phyloP scores from a whole-genome alignment of 805 yeast genomes.

The Candida hispaniensis region DNA sequence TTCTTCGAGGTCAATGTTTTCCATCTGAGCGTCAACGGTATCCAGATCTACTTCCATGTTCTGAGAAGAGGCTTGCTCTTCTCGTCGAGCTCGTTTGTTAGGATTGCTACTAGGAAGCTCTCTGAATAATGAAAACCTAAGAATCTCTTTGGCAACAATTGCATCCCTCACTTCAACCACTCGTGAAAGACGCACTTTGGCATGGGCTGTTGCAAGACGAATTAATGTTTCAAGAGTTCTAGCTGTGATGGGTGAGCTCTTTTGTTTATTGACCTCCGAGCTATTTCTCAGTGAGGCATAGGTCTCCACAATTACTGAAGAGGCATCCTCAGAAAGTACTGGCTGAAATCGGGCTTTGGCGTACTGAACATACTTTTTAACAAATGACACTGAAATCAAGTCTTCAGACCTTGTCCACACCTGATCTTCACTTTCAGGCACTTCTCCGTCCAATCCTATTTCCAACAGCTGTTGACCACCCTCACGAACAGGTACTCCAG shows the following conservation, averaged over 20 bases:
- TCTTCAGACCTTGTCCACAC: constrained; percentile 34
- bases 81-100: constrained; percentile 27
- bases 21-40: constrained; percentile 30
- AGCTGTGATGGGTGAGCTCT: constrained; percentile 93
- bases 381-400: constrained; percentile 67
- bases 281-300: constrained; percentile 78
- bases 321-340: constrained; percentile 62
- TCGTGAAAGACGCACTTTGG: constrained; percentile 80
- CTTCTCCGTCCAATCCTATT: constrained; percentile 59
- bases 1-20: constrained; percentile 44
- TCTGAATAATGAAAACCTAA: constrained; percentile 78
- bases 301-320: constrained; percentile 66
- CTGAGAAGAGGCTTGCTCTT: constrained; percentile 35
- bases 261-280: constrained; percentile 34
- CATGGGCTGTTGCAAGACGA: constrained; percentile 93
- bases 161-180: constrained; percentile 72
- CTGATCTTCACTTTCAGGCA: constrained; percentile 35
- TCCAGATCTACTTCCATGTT: constrained; percentile 36
- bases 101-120: constrained; percentile 43
- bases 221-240: constrained; percentile 93
- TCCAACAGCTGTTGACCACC: constrained; percentile 57
- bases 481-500: constrained; percentile 91
- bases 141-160: constrained; percentile 67
- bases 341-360: constrained; percentile 86
- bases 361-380: constrained; percentile 86